These are phyloP conservation scores for Claviceps maximensis DNA, from an alignment of 2,329 filamentous ascomycete genomes.

Conservation along the genomic window DNA sequence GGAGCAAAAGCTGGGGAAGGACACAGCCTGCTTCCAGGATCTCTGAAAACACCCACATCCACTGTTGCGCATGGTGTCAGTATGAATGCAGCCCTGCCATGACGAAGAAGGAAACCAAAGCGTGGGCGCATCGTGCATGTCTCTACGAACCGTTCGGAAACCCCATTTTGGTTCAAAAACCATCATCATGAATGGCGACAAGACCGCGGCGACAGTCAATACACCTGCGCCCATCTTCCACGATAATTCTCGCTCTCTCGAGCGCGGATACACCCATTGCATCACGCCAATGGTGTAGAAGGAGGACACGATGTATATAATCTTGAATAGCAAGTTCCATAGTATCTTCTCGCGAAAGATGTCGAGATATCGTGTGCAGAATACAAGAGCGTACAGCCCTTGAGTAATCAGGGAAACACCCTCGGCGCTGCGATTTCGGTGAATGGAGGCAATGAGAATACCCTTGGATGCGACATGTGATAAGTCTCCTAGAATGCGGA, in stretches of 20 bases:
- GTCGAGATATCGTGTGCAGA: conserved; percentile 76
- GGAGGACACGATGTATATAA: conserved; percentile 75
- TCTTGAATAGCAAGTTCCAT: conserved; percentile 76
- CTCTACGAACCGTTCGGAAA: conserved; percentile 31
- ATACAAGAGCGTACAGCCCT: conserved; percentile 74
- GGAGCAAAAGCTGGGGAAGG: conserved; percentile 77
- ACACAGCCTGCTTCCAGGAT: conserved; percentile 86
- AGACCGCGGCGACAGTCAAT: conserved; percentile 47
- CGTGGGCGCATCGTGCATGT: not conserved
- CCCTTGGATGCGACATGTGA: conserved; percentile 78
- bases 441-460: conserved; percentile 83
- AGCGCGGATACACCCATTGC: conserved; percentile 74
- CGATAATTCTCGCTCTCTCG: conserved; percentile 80
- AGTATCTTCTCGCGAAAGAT: conserved; percentile 45
- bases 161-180: conserved; percentile 45
- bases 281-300: conserved; percentile 81
- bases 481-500: conserved; percentile 72
- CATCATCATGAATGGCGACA: conserved; percentile 60
- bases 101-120: too few species aligned
- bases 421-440: conserved; percentile 76
- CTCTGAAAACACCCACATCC: conserved; percentile 77
- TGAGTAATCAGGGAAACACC: conserved; percentile 89
- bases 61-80: conserved; percentile 32
- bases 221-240: conserved; percentile 76
- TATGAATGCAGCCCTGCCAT: not conserved